Conservation (phyloP, 1,284 basidiomycete species). For the Cronartium quercuum region DNA sequence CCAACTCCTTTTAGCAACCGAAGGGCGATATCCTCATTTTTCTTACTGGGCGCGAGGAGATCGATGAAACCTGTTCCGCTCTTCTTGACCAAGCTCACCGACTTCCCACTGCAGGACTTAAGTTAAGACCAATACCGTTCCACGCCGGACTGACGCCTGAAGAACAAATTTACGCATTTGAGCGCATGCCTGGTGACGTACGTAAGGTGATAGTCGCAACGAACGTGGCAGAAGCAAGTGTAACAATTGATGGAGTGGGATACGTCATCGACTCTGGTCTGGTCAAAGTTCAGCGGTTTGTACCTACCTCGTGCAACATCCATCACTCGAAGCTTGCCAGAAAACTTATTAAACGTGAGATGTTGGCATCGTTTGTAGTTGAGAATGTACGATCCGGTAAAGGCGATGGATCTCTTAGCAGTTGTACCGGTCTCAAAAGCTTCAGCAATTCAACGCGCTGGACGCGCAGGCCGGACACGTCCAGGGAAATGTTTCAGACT, state of each 20-base stretch:
- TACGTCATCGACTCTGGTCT: conserved; percentile 94
- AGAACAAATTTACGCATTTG: conserved; percentile 80
- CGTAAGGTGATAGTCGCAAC: conserved; percentile 90
- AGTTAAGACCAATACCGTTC: conserved; percentile 62
- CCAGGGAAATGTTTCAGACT: conserved; percentile 88
- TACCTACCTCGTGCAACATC: not conserved
- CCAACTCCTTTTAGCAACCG: conserved; percentile 44
- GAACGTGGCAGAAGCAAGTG: conserved; percentile 94
- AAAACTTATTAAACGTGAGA: conserved; percentile 52
- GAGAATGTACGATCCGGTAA: conserved; percentile 47
- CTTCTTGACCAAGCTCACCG: conserved; percentile 56
- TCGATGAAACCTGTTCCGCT: conserved; percentile 71
- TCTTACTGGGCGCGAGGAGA: conserved; percentile 51
- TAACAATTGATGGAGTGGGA: conserved; percentile 90
- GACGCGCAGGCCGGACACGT: conserved; percentile 54
- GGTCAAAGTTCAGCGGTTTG: conserved; percentile 64
- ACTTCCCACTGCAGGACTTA: conserved; percentile 56
- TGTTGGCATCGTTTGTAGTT: conserved; percentile 41
- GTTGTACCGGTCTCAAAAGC: conserved; percentile 49
- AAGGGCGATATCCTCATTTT: conserved; percentile 53
- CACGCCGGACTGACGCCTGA: conserved; percentile 80
- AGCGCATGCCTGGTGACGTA: conserved; percentile 63
- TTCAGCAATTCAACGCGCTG: conserved; percentile 50
- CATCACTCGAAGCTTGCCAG: too few relatives aligned
- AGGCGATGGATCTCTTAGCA: conserved; percentile 49